Base-by-base conservation (phyloP, 805 yeast species). In the Metschnikowia cerradonensis region DNA sequence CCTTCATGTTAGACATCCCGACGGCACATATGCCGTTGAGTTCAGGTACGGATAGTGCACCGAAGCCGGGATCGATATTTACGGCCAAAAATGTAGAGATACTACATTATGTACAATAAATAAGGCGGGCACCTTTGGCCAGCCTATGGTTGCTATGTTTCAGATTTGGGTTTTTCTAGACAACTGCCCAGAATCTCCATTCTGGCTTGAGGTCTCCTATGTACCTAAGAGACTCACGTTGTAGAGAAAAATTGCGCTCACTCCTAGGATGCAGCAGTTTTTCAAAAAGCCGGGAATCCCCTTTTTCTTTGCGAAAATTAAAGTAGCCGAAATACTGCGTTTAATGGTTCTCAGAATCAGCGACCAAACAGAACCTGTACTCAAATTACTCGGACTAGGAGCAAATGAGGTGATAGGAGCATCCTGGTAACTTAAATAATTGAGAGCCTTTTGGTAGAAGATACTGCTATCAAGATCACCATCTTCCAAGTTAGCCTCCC, bases 381-480 rank as follows among this genome's bases (percentile, higher is more conserved):
- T 7, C 31, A 33, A 30, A 30, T 41, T 35, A 22, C 17, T 19
- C 13, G 47, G 47, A 23, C 32, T 23, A 11, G 47, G 40, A 11
- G 47, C 47, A 15, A 44, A 44, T 15, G 47, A 10, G 22, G 41
- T 44, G 38, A 44, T 34, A 13, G 55, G 57, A 15, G 60, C 57
- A 13, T 69, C 73, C 50, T 67, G 72, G 34, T 63, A 67, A 48
- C 57, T 53, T 32, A 70, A 51, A 51, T 71, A 70, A 41, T 64
- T 62, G 19, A 63, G 55, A 43, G 68, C 59, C 48, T 67, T 69
- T 44, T 62, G 64, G 2, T 60, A 55, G 38, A 61, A 50, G 13
- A 44, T 48, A 33, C 43, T 47, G 45, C 54, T 59, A 43, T 47
- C 38, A 40, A 49, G 41, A 32, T 50, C 50, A 6, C 52, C 54